Evolutionary conservation across 306 rosid genomes (phyloP).

Genomic region (Medicago truncatula): DNA sequence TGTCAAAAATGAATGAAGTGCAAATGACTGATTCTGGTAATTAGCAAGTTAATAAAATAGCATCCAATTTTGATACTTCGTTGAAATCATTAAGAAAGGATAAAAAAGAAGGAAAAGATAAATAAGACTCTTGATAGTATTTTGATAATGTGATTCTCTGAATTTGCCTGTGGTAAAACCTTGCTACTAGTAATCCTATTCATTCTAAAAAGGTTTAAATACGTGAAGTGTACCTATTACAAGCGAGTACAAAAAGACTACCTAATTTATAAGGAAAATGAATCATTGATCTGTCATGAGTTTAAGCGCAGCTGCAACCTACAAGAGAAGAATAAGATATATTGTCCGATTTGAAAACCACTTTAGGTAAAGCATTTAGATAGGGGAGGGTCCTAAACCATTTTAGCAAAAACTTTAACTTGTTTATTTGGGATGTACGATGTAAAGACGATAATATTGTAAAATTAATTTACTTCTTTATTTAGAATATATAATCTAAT

Average conservation of each 20-base stretch:
- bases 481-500: background rate
- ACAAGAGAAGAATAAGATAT: too few relatives aligned
- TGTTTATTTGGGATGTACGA: background rate
- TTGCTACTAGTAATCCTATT: slow-evolving; percentile 8
- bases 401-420: background rate
- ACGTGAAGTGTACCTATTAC: background rate
- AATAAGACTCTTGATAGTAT: background rate
- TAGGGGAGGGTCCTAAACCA: slow-evolving; percentile 17
- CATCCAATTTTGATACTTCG: background rate
- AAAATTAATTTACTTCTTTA: background rate
- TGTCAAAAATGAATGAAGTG: slow-evolving; percentile 67
- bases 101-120: background rate
- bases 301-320: background rate
- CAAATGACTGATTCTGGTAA: slow-evolving; percentile 15
- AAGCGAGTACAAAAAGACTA: slow-evolving; percentile 1
- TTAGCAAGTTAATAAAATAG: background rate
- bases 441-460: background rate
- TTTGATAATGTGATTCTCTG: background rate
- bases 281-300: background rate
- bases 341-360: background rate
- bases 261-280: slow-evolving; percentile 13
- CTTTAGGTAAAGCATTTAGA: slow-evolving; percentile 3
- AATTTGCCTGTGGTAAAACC: background rate
- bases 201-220: slow-evolving; percentile 15
- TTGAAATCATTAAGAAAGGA: slow-evolving; percentile 1